phyloP scores from a whole-genome alignment of 495 filamentous ascomycete genomes.

The Penicillium cataractarum region DNA sequence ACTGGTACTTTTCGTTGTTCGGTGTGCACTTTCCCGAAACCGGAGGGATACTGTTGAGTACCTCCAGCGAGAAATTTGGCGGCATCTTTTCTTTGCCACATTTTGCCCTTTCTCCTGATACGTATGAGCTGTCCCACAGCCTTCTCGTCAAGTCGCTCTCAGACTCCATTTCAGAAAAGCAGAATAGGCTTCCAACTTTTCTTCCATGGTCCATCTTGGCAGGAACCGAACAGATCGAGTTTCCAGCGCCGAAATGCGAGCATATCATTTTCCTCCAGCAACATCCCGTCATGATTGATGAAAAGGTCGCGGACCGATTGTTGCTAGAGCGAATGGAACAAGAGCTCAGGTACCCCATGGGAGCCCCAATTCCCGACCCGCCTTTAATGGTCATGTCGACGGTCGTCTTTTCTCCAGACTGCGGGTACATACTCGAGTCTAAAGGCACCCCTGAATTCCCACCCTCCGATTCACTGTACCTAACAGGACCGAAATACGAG shows the following conservation, averaged over 20 bases:
- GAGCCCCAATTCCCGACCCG: conserved; percentile 67
- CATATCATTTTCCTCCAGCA: conserved; percentile 87
- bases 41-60: conserved; percentile 78
- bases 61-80: conserved; percentile 88
- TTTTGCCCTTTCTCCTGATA: conserved; percentile 66
- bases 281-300: conserved; percentile 55
- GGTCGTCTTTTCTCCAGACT: conserved; percentile 90
- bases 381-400: conserved; percentile 81
- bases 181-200: conserved; percentile 53
- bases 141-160: conserved; percentile 73
- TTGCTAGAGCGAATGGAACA: conserved; percentile 72
- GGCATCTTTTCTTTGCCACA: conserved; percentile 90
- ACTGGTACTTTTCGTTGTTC: conserved; percentile 73
- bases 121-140: conserved; percentile 66
- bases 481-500: conserved; percentile 79
- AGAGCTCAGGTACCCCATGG: conserved; percentile 84
- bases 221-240: conserved; percentile 57
- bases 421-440: conserved; percentile 86
- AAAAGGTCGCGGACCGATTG: conserved; percentile 35
- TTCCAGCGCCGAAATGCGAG: conserved; percentile 78
- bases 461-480: conserved; percentile 65
- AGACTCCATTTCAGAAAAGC: conserved; percentile 61
- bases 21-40: conserved; percentile 81
- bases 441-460: conserved; percentile 77
- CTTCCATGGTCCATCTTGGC: conserved; percentile 68